Conservation (phyloP, 805 yeast genomes). For the Ogataea kodamae region DNA sequence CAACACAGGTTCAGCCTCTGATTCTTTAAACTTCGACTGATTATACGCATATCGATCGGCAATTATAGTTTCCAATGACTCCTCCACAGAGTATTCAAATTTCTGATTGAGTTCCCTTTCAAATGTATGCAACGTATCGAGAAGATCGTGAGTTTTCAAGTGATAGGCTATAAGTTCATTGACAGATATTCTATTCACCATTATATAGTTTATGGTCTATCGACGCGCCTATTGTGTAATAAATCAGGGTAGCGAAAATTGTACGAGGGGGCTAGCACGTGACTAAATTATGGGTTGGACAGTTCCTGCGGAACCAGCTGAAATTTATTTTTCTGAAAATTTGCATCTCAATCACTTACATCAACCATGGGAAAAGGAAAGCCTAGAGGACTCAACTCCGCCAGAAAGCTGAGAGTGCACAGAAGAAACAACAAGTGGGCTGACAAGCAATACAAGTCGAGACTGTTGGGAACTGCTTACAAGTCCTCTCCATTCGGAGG, state of each 20-base stretch:
- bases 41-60: conserved; percentile 32
- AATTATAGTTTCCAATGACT: conserved; percentile 35
- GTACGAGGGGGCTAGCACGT: conserved; percentile 2
- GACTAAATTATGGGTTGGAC: conserved; percentile 5
- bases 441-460: conserved; percentile 95
- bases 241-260: background rate
- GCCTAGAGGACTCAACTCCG: conserved; percentile 99
- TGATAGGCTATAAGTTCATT: conserved; percentile 58
- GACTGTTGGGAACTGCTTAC: conserved; percentile 99
- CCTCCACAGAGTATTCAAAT: conserved; percentile 29
- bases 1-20: conserved; percentile 12
- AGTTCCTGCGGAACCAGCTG: conserved; percentile 7
- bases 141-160: conserved; percentile 46
- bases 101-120: conserved; percentile 42
- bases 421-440: conserved; percentile 99
- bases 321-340: conserved; percentile 11
- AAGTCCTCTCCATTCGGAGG: conserved; percentile 99
- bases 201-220: too few relatives aligned
- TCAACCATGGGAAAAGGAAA: conserved; percentile 93
- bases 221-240: conserved; percentile 14
- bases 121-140: conserved; percentile 45
- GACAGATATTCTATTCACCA: too few relatives aligned
- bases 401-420: conserved; percentile 99
- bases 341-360: conserved; percentile 12
- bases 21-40: conserved; percentile 13